Percentiles rank a stretch among this genome's conserved stretches.
phyloP scores from a whole-genome alignment of 805 yeast species.

The Spathaspora hagerdaliae region DNA sequence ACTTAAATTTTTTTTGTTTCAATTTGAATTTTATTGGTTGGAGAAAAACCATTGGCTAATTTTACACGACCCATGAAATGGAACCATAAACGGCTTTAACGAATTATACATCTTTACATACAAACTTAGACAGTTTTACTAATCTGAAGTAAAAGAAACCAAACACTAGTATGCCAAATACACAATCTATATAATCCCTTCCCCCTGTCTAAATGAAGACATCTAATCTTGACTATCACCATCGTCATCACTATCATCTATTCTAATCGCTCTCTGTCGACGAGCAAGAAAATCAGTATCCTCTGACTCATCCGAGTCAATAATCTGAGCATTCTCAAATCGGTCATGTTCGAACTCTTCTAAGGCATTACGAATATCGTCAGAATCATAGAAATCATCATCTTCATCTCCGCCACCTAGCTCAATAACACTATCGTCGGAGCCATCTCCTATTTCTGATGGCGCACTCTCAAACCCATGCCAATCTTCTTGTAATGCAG shows the following conservation, averaged over 20 bases:
- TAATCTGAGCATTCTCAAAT: constrained; percentile 2
- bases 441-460: not conserved
- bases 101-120: too few species aligned
- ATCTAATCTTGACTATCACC: not conserved
- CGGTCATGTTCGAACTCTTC: constrained; percentile 19
- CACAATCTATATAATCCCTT: constrained; percentile 4
- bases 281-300: not conserved
- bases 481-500: constrained; percentile 11
- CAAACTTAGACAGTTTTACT: too few species aligned
- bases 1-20: not conserved
- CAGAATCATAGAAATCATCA: constrained; percentile 7
- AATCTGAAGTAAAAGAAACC: too few species aligned
- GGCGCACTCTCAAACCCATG: constrained; percentile 14
- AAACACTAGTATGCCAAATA: too few species aligned
- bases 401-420: constrained; percentile 2
- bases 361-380: constrained; percentile 21
- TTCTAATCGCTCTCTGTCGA: not conserved
- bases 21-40: not conserved
- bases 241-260: not conserved
- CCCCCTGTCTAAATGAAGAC: not conserved
- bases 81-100: too few species aligned
- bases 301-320: constrained; percentile 3
- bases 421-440: not conserved
- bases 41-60: not conserved
- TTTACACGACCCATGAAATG: not conserved